Evolutionary conservation across 495 filamentous ascomycete genomes (phyloP).

Genomic region (Penicillium lagena): DNA sequence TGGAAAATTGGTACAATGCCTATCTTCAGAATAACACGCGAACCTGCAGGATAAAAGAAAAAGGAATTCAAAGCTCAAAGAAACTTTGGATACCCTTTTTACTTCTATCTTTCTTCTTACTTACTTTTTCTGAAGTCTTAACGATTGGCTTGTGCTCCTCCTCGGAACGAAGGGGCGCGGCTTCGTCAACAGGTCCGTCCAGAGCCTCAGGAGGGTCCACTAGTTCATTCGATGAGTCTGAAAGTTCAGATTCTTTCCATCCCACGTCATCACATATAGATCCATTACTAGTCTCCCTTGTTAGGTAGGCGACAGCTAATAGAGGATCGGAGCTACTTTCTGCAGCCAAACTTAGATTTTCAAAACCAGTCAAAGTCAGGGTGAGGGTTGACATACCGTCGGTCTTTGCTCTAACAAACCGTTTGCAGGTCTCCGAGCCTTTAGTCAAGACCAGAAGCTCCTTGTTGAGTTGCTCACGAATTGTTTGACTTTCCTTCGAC

Average conservation of each 20-base stretch:
- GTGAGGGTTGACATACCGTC: not conserved
- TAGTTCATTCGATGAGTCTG: not conserved
- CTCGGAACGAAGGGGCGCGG: not conserved
- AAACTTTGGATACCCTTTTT: not conserved
- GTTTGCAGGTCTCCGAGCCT: not conserved
- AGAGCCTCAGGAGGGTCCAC: not conserved
- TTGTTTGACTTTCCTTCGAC: slow-evolving; percentile 37
- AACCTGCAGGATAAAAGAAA: no score
- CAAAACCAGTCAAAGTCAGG: not conserved
- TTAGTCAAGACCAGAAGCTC: slow-evolving; percentile 44
- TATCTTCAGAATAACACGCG: no score
- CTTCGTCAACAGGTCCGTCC: not conserved
- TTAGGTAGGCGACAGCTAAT: not conserved
- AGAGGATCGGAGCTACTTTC: not conserved
- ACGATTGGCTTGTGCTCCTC: not conserved
- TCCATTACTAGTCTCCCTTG: not conserved
- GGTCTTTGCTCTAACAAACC: not conserved
- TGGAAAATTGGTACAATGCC: no score
- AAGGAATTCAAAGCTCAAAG: no score
- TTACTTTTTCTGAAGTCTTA: not conserved
- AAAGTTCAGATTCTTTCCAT: not conserved
- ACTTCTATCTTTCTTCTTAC: not conserved
- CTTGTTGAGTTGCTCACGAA: slow-evolving; percentile 44
- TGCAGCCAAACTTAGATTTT: not conserved
- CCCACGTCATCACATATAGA: not conserved